Base-by-base conservation (phyloP, 2,329 filamentous ascomycete genomes). In the Xylariales sp. region DNA sequence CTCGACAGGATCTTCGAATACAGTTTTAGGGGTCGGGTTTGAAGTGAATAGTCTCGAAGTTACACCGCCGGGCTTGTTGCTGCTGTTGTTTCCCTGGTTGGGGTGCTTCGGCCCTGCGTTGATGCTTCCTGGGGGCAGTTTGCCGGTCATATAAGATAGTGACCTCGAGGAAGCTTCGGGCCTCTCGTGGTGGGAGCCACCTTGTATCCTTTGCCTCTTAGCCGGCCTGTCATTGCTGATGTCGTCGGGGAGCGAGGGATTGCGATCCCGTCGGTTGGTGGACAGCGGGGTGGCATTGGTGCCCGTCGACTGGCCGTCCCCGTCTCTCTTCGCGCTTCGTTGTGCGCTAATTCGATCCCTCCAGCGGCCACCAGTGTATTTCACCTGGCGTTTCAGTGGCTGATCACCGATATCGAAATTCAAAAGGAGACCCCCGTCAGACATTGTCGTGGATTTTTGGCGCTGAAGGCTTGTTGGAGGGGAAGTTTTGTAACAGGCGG, bases 21-120 rank as follows among this genome's bases (percentile, higher is more conserved):
- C 85, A 1, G 89, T 92, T 69, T 88, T 91, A 3, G 93, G 86
- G 4, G 85, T 82, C 0, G 95, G 95, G 70, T 98, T 99, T 80
- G 90, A 95, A 1, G 93, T 93, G 82, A 98, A 99, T 2, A 99
- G 86, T 12, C 94, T 94, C 5, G 96, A 98, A 30, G 97, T 91
- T 66, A 98, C 87, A 69, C 74, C 76, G 54, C 71, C 74, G 43
- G 72, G 68, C 36, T 75, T 78, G 53, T 64, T 59, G 16, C 74
- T 77, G 52, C 62, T 59, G 16, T 74, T 77, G 52, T 62, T 59
- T n/a, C 64, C 68, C 45, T 72, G 71, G 59, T 69, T 59, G 32
- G 67, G 52, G 54, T 73, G 63, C 62, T 64, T 74, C 5, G 67
- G 71, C 39, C 72, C 73, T 3, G 71, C 70, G 56, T 64, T 71